Conservation (phyloP, 306 rosid genomes). For the Hylodesmum podocarpum region DNA sequence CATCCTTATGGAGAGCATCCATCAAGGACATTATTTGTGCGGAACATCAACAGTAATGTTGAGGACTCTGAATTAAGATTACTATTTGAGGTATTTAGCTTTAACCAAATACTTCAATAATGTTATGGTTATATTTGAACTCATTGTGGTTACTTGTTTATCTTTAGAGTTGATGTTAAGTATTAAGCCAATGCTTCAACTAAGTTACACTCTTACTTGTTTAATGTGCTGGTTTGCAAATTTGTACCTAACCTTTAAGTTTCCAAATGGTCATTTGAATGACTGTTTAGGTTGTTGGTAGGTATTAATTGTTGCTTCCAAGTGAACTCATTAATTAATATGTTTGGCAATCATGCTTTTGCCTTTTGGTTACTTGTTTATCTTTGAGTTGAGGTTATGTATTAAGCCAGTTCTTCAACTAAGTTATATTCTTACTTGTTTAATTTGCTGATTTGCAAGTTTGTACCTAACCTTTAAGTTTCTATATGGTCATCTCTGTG, state of each 20-base stretch:
- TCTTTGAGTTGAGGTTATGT: slow-evolving; percentile 48
- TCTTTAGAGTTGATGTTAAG: slow-evolving; percentile 48
- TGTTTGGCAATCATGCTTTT: neutral
- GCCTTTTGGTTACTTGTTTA: neutral
- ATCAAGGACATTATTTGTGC: slow-evolving; percentile 85
- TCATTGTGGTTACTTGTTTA: neutral
- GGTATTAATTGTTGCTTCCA: no score
- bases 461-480: neutral
- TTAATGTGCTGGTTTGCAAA: neutral
- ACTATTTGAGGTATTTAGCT: slow-evolving; percentile 70
- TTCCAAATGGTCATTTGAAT: neutral
- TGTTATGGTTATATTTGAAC: slow-evolving; percentile 2
- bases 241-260: neutral
- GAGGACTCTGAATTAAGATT: slow-evolving; percentile 73
- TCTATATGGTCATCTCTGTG: neutral
- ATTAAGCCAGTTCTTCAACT: neutral
- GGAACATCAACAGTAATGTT: slow-evolving; percentile 82
- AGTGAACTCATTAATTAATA: no score
- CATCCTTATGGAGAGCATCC: slow-evolving; percentile 97
- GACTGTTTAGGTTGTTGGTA: neutral
- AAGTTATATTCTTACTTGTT: neutral
- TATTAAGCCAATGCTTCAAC: neutral
- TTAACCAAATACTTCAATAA: neutral
- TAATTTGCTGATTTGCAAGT: neutral
- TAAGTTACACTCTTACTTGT: neutral